Percentiles rank a stretch among this genome's conserved stretches.
phyloP scores from a whole-genome alignment of 2,329 filamentous ascomycete genomes.

The Rhynchosporium secalis region DNA sequence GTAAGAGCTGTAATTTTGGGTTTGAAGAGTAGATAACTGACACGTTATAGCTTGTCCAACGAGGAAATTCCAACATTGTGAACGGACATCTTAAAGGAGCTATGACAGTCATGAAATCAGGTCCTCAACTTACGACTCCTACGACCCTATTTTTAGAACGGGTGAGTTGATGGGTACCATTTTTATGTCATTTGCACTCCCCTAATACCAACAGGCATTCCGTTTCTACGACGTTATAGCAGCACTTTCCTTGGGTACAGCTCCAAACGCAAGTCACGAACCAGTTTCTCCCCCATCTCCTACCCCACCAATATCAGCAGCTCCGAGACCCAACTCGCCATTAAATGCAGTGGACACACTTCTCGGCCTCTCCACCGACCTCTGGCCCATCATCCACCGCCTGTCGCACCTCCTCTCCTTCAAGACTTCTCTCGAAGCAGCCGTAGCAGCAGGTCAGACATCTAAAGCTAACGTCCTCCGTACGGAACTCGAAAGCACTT shows the following conservation, averaged over 20 bases:
- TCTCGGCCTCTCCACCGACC: slow-evolving; percentile 60
- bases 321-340: slow-evolving; percentile 48
- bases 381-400: slow-evolving; percentile 64
- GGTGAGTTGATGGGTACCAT: slow-evolving; percentile 41
- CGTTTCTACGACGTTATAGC: slow-evolving; percentile 66
- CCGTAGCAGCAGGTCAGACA: slow-evolving; percentile 44
- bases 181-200: slow-evolving; percentile 18
- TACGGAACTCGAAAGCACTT: slow-evolving; percentile 41
- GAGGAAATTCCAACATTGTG: slow-evolving; percentile 59
- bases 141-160: slow-evolving; percentile 60
- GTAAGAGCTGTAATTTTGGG: slow-evolving; percentile 43
- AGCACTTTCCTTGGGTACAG: slow-evolving; percentile 59
- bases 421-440: slow-evolving; percentile 52
- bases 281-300: slow-evolving; percentile 49
- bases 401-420: slow-evolving; percentile 55
- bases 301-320: slow-evolving; percentile 46
- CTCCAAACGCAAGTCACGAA: slow-evolving; percentile 54
- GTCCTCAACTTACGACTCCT: slow-evolving; percentile 47
- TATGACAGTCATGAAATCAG: slow-evolving; percentile 58
- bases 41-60: slow-evolving; percentile 55
- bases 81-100: slow-evolving; percentile 62
- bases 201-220: slow-evolving; percentile 53
- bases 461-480: slow-evolving; percentile 33
- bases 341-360: slow-evolving; percentile 51
- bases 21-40: slow-evolving; percentile 39